Evolutionary conservation across 192 early-diverging fungal species (phyloP), one percentile per base, ranked within the genome.

Genomic region (Coemansia reversa): DNA sequence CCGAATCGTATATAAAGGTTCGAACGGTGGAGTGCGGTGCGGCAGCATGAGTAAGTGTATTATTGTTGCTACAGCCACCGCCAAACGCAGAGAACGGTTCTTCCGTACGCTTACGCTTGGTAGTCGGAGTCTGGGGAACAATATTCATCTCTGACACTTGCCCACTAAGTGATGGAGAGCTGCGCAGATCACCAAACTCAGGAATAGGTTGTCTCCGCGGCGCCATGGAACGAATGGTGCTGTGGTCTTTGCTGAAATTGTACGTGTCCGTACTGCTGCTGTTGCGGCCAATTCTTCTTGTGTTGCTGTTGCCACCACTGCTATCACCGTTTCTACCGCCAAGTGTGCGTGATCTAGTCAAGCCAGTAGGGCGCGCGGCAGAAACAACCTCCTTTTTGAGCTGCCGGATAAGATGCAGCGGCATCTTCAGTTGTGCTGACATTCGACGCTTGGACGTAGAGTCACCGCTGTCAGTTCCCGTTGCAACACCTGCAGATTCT

Each of bases 331-430:
- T 55, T 45, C 45, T 32, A 11, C 65, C 25, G 22, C 51, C 56
- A 22, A 56, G 60, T 9, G 68, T 51, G 4, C 51, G 62, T n/a
- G 75, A 47, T 22, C 51, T 56, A 6, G 50, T 33, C 45, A 51
- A 12, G 6, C 30, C 25, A 18, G 62, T 59, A 5, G 69, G 49
- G 19, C 66, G 72, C 24, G 69, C 47, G 3, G 69, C 69, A 48
- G 63, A 66, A 19, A 81, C 73, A 16, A 81, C 78, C 32, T 81
- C 78, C 63, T 55, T 81, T 55, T 72, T 81, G 14, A 81, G 63
- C 55, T 81, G 72, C 16, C 73, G 65, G 8, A 81, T 65, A 8
- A 81, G 55, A 45, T 75, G 78, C 2, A 61, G 51, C 4, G 78
- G 78, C 33, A 81, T 28, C 53, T 56, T 64, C 28, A 67, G 69